Evolutionary conservation across 257 asterid species (phyloP).

Genomic region (Capsicum pubescens): DNA sequence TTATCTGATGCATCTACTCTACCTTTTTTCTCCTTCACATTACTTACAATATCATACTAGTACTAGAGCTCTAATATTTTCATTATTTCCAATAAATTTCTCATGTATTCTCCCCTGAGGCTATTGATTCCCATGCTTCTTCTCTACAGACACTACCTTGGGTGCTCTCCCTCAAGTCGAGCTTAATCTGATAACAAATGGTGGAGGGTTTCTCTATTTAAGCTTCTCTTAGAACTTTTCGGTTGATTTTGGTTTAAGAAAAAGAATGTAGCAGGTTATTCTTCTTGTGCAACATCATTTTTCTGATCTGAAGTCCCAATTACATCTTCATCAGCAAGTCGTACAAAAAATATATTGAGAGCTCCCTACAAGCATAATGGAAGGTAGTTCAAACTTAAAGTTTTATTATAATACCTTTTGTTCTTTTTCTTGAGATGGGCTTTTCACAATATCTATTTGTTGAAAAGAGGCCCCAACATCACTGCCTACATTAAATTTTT

Average conservation of each 20-base stretch:
- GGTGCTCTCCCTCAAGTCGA: conserved; percentile 24
- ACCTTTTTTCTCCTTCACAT: conserved; percentile 39
- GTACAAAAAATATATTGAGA: no score
- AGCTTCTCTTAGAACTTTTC: conserved; percentile 41
- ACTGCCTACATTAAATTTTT: no score
- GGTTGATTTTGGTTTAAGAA: conserved; percentile 22
- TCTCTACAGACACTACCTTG: conserved; percentile 18
- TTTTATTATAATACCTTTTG: no score
- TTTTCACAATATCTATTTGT: no score
- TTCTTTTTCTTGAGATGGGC: no score
- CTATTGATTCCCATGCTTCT: conserved; percentile 7
- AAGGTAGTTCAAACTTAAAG: no score
- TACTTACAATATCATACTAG: conserved; percentile 31
- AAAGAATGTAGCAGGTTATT: conserved; percentile 39
- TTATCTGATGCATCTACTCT: not conserved
- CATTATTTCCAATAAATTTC: conserved; percentile 31
- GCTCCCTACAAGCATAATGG: no score
- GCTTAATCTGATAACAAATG: not conserved
- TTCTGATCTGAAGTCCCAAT: no score
- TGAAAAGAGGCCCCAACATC: no score
- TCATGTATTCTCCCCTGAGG: conserved; percentile 25
- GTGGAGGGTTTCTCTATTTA: not conserved
- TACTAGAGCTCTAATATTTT: conserved; percentile 39
- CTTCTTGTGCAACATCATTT: not conserved
- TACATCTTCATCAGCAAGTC: no score